Conservation (phyloP, 2,329 filamentous ascomycete genomes). For the Aspergillus cejpii region DNA sequence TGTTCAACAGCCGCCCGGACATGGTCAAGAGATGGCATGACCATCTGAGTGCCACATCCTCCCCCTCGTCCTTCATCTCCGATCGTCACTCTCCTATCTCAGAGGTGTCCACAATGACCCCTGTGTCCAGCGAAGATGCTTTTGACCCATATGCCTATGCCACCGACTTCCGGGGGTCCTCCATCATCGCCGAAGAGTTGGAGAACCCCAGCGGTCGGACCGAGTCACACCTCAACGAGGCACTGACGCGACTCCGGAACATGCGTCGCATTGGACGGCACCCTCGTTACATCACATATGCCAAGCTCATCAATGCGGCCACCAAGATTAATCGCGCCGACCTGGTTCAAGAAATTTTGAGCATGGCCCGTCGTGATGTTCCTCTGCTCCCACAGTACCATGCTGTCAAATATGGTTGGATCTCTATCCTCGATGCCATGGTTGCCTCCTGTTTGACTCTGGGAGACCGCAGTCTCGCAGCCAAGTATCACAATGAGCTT, state of each 20-base stretch:
- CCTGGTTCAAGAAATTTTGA: constrained; percentile 76
- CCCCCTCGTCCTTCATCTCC: constrained; percentile 42
- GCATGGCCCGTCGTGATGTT: constrained; percentile 82
- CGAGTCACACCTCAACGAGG: constrained; percentile 68
- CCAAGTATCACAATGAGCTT: constrained; percentile 85
- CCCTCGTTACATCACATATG: constrained; percentile 92
- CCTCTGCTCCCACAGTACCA: constrained; percentile 77
- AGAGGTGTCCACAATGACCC: constrained; percentile 47
- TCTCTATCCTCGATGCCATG: constrained; percentile 93
- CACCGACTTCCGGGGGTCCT: constrained; percentile 89
- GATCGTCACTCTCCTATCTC: constrained; percentile 37
- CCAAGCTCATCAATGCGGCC: constrained; percentile 86
- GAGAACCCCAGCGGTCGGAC: constrained; percentile 71
- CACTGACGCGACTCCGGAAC: constrained; percentile 77
- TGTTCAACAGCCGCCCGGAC: constrained; percentile 44
- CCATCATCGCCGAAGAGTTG: constrained; percentile 80
- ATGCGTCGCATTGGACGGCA: constrained; percentile 88
- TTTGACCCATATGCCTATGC: constrained; percentile 86
- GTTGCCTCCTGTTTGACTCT: constrained; percentile 81
- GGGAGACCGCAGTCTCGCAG: constrained; percentile 72
- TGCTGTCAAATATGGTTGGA: constrained; percentile 90
- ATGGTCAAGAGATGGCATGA: constrained; percentile 52
- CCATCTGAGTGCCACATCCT: constrained; percentile 42
- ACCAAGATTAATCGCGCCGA: constrained; percentile 77
- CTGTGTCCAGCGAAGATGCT: constrained; percentile 65